Base-by-base conservation (phyloP, 805 yeast species). In the Candida namnaoensis region DNA sequence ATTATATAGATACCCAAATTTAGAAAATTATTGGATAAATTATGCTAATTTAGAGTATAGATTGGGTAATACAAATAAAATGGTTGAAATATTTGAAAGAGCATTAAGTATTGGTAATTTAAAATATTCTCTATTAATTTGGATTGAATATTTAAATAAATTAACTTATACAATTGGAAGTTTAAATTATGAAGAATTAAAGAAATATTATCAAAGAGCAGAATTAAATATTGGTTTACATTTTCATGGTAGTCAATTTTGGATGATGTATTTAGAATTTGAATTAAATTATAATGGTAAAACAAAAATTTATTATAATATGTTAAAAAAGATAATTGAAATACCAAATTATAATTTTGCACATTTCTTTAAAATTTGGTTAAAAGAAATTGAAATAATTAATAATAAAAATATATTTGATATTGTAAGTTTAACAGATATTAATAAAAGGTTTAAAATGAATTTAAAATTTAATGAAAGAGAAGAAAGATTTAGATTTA, bases 11-110 rank as follows among this genome's bases (percentile, higher is more conserved):
- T 78, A 58, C 48, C 85, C 86, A 0, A 53, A 61, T 5, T 56
- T 71, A 28, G 76, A 71, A 46, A 73, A 72, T 37, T 75, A 75
- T 49, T 80, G 85, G 85, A 58, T 74, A n/a, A 63, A 69, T 34
- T 76, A 61, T 52, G 81, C 82, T 0, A 51, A 57, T 4, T 61
- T 70, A 66, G 71, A 69, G 47, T 72, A 66, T 47, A 59, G 56
- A 30, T 52, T 74, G 28, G 78, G 77, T 1, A 51, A 64, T 38
- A 64, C 74, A 1, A 58, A 57, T 0, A 42, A 45, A 3, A 68
- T 76, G 2, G 54, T 56, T 2, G 45, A 43, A 2, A 54, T 75
- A 2, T 77, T 62, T 47, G 45, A 58, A 28, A 47, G 60, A n/a
- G 69, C 71, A 1, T 52, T 80, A 32, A 44, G 47, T 3, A 12